A percentile compares a stretch with the other conserved stretches of the same genome.
These are phyloP conservation scores for Rhizoclosmatium globosum DNA, from an alignment of 192 early-diverging fungal genomes.

Conservation along the genomic window DNA sequence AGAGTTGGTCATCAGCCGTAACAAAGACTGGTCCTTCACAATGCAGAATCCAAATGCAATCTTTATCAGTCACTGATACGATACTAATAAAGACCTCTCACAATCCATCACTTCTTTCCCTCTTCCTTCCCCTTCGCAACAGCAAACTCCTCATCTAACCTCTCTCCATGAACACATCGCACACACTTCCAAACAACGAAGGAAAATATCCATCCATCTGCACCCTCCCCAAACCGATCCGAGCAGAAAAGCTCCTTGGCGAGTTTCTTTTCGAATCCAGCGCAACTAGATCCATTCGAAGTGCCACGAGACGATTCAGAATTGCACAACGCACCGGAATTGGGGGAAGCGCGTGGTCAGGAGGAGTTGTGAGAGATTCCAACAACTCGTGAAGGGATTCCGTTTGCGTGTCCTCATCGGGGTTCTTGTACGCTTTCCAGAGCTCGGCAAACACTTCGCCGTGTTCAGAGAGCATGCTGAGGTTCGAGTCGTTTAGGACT, in stretches of 20 bases:
- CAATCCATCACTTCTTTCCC: no score
- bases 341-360: neutral
- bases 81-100: neutral
- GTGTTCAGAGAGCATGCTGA: slow-evolving; percentile 33
- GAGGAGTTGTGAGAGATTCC: slow-evolving; percentile 32
- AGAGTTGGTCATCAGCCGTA: slow-evolving; percentile 4
- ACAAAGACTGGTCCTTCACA: slow-evolving; percentile 33
- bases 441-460: slow-evolving; percentile 40
- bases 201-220: slow-evolving; percentile 28
- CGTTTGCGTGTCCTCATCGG: neutral
- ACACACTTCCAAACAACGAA: slow-evolving; percentile 42
- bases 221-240: slow-evolving; percentile 10
- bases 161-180: slow-evolving; percentile 31
- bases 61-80: slow-evolving; percentile 3
- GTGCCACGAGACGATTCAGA: neutral
- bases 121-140: no score
- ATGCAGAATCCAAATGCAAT: slow-evolving; percentile 34
- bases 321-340: neutral
- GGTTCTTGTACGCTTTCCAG: slow-evolving; percentile 32
- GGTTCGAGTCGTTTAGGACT: neutral
- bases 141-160: slow-evolving; percentile 22
- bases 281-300: neutral
- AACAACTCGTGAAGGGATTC: slow-evolving; percentile 21
- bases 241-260: slow-evolving; percentile 11
- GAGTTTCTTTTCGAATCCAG: slow-evolving; percentile 14